A percentile compares a stretch with the other conserved stretches of the same genome.
phyloP scores from a whole-genome alignment of 164 flowering plant species.

The Vitis rupestris region DNA sequence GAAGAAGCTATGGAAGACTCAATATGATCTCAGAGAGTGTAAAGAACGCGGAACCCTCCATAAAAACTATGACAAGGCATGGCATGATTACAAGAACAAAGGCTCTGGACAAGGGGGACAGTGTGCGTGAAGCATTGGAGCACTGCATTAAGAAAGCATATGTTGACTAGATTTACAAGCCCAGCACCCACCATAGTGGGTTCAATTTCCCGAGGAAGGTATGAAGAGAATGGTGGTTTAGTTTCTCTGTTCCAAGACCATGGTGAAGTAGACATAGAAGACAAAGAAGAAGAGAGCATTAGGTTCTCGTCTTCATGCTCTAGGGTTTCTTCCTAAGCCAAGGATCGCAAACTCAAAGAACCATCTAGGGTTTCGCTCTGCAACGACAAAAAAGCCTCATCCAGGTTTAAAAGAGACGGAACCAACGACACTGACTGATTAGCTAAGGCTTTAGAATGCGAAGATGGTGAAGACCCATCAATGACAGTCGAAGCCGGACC shows the following conservation, averaged over 20 bases:
- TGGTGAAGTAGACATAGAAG: background rate
- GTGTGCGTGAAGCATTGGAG: slow-evolving; percentile 86
- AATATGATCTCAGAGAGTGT: slow-evolving; percentile 53
- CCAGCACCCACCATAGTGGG: slow-evolving; percentile 47
- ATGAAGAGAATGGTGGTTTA: background rate
- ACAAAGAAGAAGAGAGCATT: background rate
- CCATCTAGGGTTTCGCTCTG: background rate
- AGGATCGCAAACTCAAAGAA: too few species aligned
- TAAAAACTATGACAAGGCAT: slow-evolving; percentile 31
- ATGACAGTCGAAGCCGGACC: background rate
- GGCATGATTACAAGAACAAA: slow-evolving; percentile 37
- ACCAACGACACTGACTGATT: background rate
- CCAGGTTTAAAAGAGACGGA: background rate
- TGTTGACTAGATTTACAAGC: slow-evolving; percentile 70
- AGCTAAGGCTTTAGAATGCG: background rate
- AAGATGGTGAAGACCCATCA: background rate
- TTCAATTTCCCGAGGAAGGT: background rate
- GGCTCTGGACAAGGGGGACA: slow-evolving; percentile 55
- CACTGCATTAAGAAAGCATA: slow-evolving; percentile 77
- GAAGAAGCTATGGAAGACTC: slow-evolving; percentile 40
- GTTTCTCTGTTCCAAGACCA: background rate
- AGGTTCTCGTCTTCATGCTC: background rate
- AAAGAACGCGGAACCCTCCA: slow-evolving; percentile 58
- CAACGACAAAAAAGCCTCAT: background rate
- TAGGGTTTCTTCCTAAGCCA: background rate